These are phyloP conservation scores for Trichoderma cornu-damae DNA, from an alignment of 2,329 filamentous ascomycete genomes.

Conservation along the genomic window DNA sequence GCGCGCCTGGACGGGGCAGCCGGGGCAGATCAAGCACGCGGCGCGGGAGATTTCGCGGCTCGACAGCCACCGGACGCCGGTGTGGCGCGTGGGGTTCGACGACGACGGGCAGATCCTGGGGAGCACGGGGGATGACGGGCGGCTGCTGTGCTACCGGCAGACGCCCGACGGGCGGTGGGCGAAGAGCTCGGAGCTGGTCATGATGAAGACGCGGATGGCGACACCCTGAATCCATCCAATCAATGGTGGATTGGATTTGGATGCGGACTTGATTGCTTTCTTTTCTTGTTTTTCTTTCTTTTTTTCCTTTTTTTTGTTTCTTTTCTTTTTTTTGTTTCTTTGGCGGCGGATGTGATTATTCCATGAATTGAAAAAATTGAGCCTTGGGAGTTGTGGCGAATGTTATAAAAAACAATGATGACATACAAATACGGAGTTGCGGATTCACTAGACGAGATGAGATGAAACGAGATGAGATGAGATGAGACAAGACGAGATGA, in stretches of 20 bases:
- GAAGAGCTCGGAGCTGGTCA: slow-evolving; percentile 55
- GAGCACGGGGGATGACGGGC: slow-evolving; percentile 71
- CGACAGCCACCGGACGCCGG: slow-evolving; percentile 61
- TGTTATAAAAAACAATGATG: no score
- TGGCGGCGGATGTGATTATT: no score
- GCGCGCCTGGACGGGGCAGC: slow-evolving; percentile 50
- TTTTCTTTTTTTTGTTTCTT: no score
- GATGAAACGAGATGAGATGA: no score
- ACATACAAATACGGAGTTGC: no score
- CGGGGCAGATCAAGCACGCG: slow-evolving; percentile 62
- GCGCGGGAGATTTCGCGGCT: slow-evolving; percentile 61
- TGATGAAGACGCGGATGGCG: slow-evolving; percentile 52
- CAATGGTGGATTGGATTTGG: background rate
- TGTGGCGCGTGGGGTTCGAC: slow-evolving; percentile 71
- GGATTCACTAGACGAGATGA: no score
- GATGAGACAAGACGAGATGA: no score
- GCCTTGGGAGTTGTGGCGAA: no score
- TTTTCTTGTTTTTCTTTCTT: background rate
- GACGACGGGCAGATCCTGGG: slow-evolving; percentile 67
- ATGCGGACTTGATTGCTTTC: no score
- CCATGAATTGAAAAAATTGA: no score
- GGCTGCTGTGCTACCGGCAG: slow-evolving; percentile 57
- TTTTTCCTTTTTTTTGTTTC: no score
- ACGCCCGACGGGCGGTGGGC: slow-evolving; percentile 53
- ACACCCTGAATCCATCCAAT: no score